These are phyloP conservation scores for Chimonanthus salicifolius DNA, from an alignment of 164 flowering plant genomes.

Conservation along the genomic window DNA sequence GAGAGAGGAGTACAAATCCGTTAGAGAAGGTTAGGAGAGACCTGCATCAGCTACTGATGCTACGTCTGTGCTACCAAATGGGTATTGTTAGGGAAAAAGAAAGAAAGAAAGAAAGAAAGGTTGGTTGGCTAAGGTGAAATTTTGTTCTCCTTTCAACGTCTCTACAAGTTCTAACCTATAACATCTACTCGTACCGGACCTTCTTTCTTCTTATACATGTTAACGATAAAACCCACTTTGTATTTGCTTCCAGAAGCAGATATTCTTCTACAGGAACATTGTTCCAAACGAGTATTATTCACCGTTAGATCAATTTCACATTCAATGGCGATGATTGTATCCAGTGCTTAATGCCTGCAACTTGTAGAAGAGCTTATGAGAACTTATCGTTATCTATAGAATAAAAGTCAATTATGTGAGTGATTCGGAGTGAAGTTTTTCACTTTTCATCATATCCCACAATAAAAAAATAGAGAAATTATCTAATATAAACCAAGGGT, in stretches of 20 bases:
- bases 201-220: slow-evolving; percentile 4
- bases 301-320: background rate
- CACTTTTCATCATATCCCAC: too few species aligned
- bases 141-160: slow-evolving; percentile 72
- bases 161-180: slow-evolving; percentile 61
- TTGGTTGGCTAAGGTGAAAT: slow-evolving; percentile 57
- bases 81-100: slow-evolving; percentile 1
- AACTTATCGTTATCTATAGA: too few species aligned
- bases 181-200: slow-evolving; percentile 43
- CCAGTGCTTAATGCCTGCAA: too few species aligned
- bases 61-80: slow-evolving; percentile 54
- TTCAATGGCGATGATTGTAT: too few species aligned
- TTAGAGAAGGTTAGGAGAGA: slow-evolving; percentile 53
- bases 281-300: background rate
- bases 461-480: too few species aligned
- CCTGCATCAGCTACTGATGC: slow-evolving; percentile 49
- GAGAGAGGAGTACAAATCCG: slow-evolving; percentile 22
- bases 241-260: background rate
- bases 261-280: background rate
- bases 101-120: slow-evolving; percentile 20
- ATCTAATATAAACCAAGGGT: too few species aligned
- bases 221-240: background rate
- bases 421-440: too few species aligned
- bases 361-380: too few species aligned
- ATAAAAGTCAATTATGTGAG: too few species aligned